Evolutionary conservation across 495 filamentous ascomycete species (phyloP).

Genomic region (Tuber aestivum): DNA sequence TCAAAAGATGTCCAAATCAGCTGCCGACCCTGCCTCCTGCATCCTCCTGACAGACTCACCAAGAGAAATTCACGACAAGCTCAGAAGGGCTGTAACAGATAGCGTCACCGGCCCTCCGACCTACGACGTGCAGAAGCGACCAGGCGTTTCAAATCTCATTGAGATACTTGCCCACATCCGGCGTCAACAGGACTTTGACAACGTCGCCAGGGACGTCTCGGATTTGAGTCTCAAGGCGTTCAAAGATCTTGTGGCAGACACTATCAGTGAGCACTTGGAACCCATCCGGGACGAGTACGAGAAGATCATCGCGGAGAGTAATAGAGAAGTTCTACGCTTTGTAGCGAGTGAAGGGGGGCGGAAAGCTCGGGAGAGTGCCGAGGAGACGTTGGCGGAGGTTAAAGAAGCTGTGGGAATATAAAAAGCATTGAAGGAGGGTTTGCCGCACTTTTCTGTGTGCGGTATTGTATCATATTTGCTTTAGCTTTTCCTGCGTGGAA

Average conservation of each 20-base stretch:
- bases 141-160: conserved; percentile 82
- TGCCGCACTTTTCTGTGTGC: neutral
- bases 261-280: conserved; percentile 53
- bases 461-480: neutral
- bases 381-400: conserved; percentile 60
- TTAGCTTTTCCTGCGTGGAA: neutral
- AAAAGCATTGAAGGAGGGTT: neutral
- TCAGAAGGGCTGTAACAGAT: conserved; percentile 74
- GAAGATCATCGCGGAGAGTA: conserved; percentile 48
- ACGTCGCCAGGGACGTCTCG: conserved; percentile 54
- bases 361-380: conserved; percentile 59
- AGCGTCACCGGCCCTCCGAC: conserved; percentile 52
- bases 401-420: conserved; percentile 57
- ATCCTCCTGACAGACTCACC: conserved; percentile 72
- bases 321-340: conserved; percentile 53
- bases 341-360: conserved; percentile 56
- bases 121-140: conserved; percentile 64
- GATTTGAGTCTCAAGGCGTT: conserved; percentile 54
- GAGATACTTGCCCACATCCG: conserved; percentile 66
- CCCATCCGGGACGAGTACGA: conserved; percentile 59
- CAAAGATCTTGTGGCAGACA: conserved; percentile 57
- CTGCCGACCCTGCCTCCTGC: conserved; percentile 56
- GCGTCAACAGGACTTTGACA: conserved; percentile 46
- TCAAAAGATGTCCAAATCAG: conserved; percentile 91
- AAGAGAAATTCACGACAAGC: conserved; percentile 57